Evolutionary conservation across 2,329 filamentous ascomycete genomes (phyloP), one percentile per base, ranked within the genome.

Genomic region (Fusarium papillatum): DNA sequence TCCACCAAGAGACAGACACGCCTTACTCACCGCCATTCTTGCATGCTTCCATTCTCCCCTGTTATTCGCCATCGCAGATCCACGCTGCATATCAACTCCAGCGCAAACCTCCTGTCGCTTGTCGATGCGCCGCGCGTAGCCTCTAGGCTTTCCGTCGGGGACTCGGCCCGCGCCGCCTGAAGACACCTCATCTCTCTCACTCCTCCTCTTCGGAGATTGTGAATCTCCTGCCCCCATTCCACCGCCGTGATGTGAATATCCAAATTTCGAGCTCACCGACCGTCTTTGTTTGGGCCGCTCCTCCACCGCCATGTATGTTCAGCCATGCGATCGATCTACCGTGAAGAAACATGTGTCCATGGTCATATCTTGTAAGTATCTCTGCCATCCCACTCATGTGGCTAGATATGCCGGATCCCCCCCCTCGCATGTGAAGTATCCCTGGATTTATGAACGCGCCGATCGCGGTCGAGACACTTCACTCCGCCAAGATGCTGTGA

Each of bases 111-210:
- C 9, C 89, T 84, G 73, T 89, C 82, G 39, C 88, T 87, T 22
- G 73, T 83, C 50, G 84, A 87, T 36, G 86, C 88, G 7, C 87
- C 88, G 17, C 88, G 88, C 8, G 85, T 85, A 31, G 82, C 86
- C 46, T 80, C 82, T 78, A 89, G 83, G 71, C 86, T 88, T 22
- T 88, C 88, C 10, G 85, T 87, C 24, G 87, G 88, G 78, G 88
- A 90, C 57, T 86, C 85, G 69, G 87, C 86, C 68, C 86, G 81
- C 61, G 89, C 89, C 19, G 89, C 89, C 48, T 87, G 85, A 64
- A 90, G 85, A 78, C 89, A 91, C 63, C 85, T 83, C 80, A 91
- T 64, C 85, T 83, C 80, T 90, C 87, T 88, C 89, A 90, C 29
- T 85, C 82, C 24, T 84, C 82, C 24, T 84, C 85, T 82, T 90